Base-by-base conservation (phyloP, 208 protist species). In the Giardia muris region DNA sequence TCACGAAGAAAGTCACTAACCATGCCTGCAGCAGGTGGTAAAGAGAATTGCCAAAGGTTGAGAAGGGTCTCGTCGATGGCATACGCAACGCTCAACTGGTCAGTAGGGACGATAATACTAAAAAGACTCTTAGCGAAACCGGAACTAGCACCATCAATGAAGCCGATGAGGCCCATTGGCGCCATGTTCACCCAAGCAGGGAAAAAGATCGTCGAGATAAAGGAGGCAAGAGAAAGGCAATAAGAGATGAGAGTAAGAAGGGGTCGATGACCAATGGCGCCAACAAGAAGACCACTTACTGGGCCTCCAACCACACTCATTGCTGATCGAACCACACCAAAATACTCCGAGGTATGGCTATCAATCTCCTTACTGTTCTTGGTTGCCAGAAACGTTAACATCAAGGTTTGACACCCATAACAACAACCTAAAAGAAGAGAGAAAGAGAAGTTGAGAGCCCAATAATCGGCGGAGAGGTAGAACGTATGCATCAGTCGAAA, bases 261-360 rank as follows among this genome's bases (percentile, higher is more conserved):
- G 19, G 86, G 86, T 43, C 86, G n/a, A 10, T 89, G 42, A 46
- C 86, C 86, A 43, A 89, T 89, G 3, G 22, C 4, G 4, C 86
- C 42, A 89, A 89, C 86, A 4, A 89, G 42, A 10, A 44, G 3
- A 89, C 86, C 86, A 43, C 86, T 46, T 46, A 89, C 42, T 4
- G 86, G 86, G 39, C 86, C 86, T 46, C 86, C 86, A 4, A 89
- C 4, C n/a, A 89, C 42, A 43, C 22, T 46, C 4, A 44, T 44
- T 4, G 45, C 86, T 46, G 86, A 89, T 46, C 86, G 86, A 43
- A 89, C 86, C 19, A 89, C 45, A 43, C 86, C 86, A 89, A 76
- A 76, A 76, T 76, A 76, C 30, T 76, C 57, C 57, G 42, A 22
- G 4, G 86, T 89, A 45, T 89, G 39, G 19, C 3, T 43, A 45